Evolutionary conservation across 1,284 basidiomycete species (phyloP), one percentile per base, ranked within the genome.

Genomic region (Apiotrichum veenhuisii): DNA sequence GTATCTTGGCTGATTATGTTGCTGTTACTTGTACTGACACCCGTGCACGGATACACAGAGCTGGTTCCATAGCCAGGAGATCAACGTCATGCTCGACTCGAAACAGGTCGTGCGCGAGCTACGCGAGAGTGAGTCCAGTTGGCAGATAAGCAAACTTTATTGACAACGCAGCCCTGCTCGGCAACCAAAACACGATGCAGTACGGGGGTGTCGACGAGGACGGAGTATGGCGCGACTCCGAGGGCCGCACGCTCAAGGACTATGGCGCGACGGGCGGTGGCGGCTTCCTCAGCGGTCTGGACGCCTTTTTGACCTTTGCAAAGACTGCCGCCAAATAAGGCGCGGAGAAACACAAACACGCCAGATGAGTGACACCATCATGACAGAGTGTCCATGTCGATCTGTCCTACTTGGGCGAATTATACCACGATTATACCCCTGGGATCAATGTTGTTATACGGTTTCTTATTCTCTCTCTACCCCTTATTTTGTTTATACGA

Each of bases 41-140:
- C 12, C 4, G 25, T 17, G 27, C 30, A 46, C 44, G 46, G 54
- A 85, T 63, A 83, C 82, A n/a, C 86, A 88, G 69, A 84, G 82
- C 18, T 88, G 87, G 85, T 89, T 83, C 79, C 88, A 90, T 73
- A 85, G 83, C 41, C 85, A 87, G 64, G 88, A 90, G 70, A 82
- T 86, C 66, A 89, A 90, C 69, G 79, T 88, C 56, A 84, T 90
- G 82, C 79, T 89, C 49, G 87, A 90, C 71, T 83, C 80, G 25
- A 72, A 73, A 33, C 77, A 80, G 57, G 80, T 87, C 52, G 84
- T 86, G 42, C 65, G 71, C 38, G 85, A 86, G 62, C 87, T 87
- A 84, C 81, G 84, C 72, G 80, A 82, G 46, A 72, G 67, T 68
- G 45, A 57, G 67, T 58, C 10, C 10, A 33, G 14, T 33, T 36